Evolutionary conservation across 768 basidiomycete genomes (phyloP).

Genomic region (Leccinum aurantiacum): DNA sequence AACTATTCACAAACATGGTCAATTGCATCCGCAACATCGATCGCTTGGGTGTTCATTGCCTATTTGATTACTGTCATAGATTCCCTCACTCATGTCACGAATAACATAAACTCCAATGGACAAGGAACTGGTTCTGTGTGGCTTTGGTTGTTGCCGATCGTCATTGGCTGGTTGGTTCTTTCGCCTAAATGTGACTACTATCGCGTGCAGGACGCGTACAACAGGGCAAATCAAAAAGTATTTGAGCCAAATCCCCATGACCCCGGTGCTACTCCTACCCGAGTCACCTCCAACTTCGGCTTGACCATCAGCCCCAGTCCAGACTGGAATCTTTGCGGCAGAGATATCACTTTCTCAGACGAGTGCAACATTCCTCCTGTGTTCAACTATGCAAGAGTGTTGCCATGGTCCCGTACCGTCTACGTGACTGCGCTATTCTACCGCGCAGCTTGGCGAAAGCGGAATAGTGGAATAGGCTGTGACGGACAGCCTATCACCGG

Average conservation of each 20-base stretch:
- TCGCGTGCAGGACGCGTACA: constrained; percentile 22
- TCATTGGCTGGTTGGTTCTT: not conserved
- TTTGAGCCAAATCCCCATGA: not conserved
- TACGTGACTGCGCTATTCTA: too few species aligned
- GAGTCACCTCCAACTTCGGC: not conserved
- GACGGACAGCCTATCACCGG: too few species aligned
- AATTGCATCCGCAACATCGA: too few species aligned
- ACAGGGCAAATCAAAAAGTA: constrained; percentile 3
- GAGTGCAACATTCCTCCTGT: too few species aligned
- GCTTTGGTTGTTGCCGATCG: constrained; percentile 35
- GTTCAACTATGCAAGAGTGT: too few species aligned
- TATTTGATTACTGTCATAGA: too few species aligned
- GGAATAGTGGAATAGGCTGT: too few species aligned
- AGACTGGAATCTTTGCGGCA: not conserved
- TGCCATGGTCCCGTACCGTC: too few species aligned
- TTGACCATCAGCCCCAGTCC: not conserved
- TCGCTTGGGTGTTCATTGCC: too few species aligned
- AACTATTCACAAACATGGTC: too few species aligned
- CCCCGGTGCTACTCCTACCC: not conserved
- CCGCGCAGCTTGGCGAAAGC: too few species aligned
- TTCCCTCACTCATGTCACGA: constrained; percentile 14
- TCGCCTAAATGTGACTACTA: not conserved
- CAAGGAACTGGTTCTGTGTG: constrained; percentile 39
- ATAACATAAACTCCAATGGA: constrained; percentile 33
- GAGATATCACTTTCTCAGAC: too few species aligned